phyloP scores from a whole-genome alignment of 305 asterid genomes.

The Vinca major region DNA sequence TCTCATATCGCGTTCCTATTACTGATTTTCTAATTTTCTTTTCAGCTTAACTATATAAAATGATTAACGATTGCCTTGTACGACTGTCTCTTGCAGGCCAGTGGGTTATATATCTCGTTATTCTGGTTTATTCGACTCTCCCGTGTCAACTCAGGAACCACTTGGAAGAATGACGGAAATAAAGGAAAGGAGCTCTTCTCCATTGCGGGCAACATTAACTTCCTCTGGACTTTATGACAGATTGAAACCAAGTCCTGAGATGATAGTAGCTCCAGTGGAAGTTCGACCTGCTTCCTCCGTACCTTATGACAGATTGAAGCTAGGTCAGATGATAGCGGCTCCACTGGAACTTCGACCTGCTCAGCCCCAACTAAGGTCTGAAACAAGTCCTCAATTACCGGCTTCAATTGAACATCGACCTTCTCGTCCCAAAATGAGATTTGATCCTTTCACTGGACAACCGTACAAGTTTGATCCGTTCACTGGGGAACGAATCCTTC shows the following conservation, averaged over 20 bases:
- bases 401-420: slow-evolving; percentile 21
- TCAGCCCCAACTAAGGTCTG: slow-evolving; percentile 19
- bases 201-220: slow-evolving; percentile 23
- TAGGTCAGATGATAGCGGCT: slow-evolving; percentile 7
- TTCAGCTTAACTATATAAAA: slow-evolving; percentile 6
- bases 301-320: slow-evolving; percentile 23
- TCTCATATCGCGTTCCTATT: not conserved
- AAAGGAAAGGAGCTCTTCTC: slow-evolving; percentile 15
- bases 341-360: slow-evolving; percentile 19
- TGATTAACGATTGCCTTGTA: not conserved
- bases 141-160: slow-evolving; percentile 31
- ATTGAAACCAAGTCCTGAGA: slow-evolving; percentile 17
- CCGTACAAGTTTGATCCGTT: slow-evolving; percentile 92
- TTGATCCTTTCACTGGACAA: slow-evolving; percentile 84
- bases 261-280: slow-evolving; percentile 12
- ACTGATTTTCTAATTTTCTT: not conserved
- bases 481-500: slow-evolving; percentile 76
- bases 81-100: slow-evolving; percentile 38
- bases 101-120: slow-evolving; percentile 35
- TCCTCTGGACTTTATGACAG: slow-evolving; percentile 28
- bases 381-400: not conserved
- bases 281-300: slow-evolving; percentile 8
- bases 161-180: slow-evolving; percentile 11
- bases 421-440: slow-evolving; percentile 55
- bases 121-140: slow-evolving; percentile 33